Evolutionary conservation across 2,329 filamentous ascomycete species (phyloP), one percentile per base, ranked within the genome.

Genomic region (Ramularia collo-cygni): DNA sequence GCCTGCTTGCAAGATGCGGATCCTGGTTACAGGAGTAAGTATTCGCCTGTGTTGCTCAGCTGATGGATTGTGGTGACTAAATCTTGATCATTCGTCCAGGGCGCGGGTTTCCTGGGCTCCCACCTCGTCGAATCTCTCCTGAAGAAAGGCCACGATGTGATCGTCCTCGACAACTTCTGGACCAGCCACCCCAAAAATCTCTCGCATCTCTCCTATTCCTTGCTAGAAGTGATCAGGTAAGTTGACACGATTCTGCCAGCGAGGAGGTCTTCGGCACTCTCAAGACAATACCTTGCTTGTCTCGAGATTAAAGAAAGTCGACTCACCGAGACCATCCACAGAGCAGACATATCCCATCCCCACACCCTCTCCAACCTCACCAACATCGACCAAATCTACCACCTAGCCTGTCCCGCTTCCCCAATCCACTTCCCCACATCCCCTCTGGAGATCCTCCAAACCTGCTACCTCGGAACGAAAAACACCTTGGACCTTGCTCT

Each of bases 81-180:
- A n/a, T n/a, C n/a, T n/a, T n/a, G n/a, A n/a, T n/a, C n/a, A n/a
- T n/a, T n/a, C n/a, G n/a, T n/a, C n/a, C 21, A 40, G 37, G 37
- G 37, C n/a, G 30, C 37, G 28, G 37, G 37, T 10, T 40, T 40
- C 30, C 13, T 40, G 9, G 37, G 37, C 13, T 17, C 18, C 10
- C 10, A 26, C 14, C 30, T 40, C 3, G 37, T 35, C 7, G 27
- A 30, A 3, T 16, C 30, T n/a, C 30, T 40, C 8, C 19, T 40
- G 8, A 8, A 18, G 2, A 21, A 16, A 15, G 37, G 37, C 14
- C 19, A 28, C 19, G 8, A 28, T 8, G 31, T 40, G 4, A 18
- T 34, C 18, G 37, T 35, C 13, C 21, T 40, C 13, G 37, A 40
- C 30, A 40, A 40, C 13, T 32, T 10, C 30, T 40, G 30, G 21